These are phyloP conservation scores for Laburnicola sp. DNA, from an alignment of 2,329 filamentous ascomycete genomes.

Conservation along the genomic window DNA sequence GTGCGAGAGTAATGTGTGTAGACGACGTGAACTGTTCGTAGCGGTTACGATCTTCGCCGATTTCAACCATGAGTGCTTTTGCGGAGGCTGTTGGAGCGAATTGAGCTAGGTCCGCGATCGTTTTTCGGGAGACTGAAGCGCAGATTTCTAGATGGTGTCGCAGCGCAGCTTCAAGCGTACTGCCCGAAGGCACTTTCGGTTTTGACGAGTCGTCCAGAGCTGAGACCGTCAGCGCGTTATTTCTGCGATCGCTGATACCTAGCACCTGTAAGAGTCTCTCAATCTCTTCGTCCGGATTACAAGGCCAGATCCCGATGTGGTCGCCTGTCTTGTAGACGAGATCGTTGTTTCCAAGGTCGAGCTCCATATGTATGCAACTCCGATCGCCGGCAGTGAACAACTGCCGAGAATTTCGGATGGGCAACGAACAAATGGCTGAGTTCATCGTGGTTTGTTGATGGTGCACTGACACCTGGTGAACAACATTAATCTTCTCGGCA, in stretches of 20 bases:
- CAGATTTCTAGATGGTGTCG: slow-evolving; percentile 54
- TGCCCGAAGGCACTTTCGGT: slow-evolving; percentile 47
- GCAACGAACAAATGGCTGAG: slow-evolving; percentile 38
- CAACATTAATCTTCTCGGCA: slow-evolving; percentile 8
- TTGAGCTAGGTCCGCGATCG: slow-evolving; percentile 41
- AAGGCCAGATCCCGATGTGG: slow-evolving; percentile 48
- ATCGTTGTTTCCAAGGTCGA: slow-evolving; percentile 44
- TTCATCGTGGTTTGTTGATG: slow-evolving; percentile 33
- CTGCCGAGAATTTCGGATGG: slow-evolving; percentile 38
- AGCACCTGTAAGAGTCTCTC: slow-evolving; percentile 37
- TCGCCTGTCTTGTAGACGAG: slow-evolving; percentile 51
- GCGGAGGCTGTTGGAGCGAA: slow-evolving; percentile 46
- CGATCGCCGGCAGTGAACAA: slow-evolving; percentile 42
- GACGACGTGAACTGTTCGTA: slow-evolving; percentile 37
- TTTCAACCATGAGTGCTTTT: slow-evolving; percentile 32
- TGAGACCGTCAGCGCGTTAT: slow-evolving; percentile 33
- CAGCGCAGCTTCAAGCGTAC: slow-evolving; percentile 47
- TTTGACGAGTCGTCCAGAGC: slow-evolving; percentile 34
- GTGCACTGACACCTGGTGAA: slow-evolving; percentile 28
- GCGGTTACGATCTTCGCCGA: slow-evolving; percentile 39
- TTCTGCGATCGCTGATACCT: slow-evolving; percentile 22
- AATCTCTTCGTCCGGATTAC: slow-evolving; percentile 46
- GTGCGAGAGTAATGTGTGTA: slow-evolving; percentile 45
- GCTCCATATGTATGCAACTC: slow-evolving; percentile 49
- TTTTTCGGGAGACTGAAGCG: slow-evolving; percentile 47